These are phyloP conservation scores for Pichia sp. DNA, from an alignment of 1,139 yeast species.

Conservation along the genomic window DNA sequence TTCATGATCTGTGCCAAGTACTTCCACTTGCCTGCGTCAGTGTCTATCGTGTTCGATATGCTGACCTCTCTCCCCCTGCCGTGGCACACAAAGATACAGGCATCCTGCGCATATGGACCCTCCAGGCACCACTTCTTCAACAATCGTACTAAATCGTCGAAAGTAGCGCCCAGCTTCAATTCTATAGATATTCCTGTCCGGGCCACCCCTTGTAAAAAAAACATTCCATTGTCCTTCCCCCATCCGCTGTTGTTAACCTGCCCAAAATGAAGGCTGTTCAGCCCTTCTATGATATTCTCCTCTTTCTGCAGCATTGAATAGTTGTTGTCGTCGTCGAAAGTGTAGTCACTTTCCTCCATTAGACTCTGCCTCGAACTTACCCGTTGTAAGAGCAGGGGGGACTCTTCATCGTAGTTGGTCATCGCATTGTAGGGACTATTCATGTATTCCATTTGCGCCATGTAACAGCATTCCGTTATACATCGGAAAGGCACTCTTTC, in stretches of 20 bases:
- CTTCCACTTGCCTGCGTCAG: neutral
- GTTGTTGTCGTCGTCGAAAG: constrained; percentile 1
- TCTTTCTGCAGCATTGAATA: neutral
- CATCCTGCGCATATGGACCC: neutral
- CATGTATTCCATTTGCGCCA: too few species aligned
- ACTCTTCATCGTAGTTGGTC: neutral
- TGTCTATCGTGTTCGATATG: neutral
- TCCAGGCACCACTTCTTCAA: constrained; percentile 4
- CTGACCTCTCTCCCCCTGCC: neutral
- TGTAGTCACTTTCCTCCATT: neutral
- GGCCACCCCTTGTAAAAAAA: neutral
- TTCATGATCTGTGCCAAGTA: constrained; percentile 7
- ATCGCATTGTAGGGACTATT: too few species aligned
- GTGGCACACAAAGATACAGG: neutral
- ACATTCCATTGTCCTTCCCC: neutral
- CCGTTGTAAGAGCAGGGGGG: neutral
- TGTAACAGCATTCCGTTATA: neutral
- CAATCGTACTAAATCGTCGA: constrained; percentile 12
- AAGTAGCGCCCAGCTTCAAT: neutral
- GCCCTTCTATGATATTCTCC: neutral
- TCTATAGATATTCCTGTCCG: neutral
- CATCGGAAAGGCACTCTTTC: too few species aligned
- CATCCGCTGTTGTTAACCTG: neutral
- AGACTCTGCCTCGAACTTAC: neutral
- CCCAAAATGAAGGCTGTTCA: neutral